Base-by-base conservation (phyloP, 805 yeast genomes). In the Ogataea polymorpha region DNA sequence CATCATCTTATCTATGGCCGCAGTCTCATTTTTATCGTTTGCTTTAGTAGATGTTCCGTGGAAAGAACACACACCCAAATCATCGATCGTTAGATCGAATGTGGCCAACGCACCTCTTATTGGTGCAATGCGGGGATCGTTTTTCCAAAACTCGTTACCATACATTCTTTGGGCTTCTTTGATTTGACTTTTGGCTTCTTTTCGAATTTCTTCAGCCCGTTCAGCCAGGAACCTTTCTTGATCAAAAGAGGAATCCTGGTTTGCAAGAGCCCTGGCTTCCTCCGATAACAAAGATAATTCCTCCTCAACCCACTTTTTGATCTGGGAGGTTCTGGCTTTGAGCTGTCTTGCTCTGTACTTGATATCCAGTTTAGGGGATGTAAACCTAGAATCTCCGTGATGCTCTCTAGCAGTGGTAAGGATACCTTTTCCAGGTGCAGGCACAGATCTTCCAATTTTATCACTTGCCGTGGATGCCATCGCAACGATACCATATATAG, bases 351-450 rank as follows among this genome's bases (percentile, higher is more conserved):
- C 75, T 72, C 99, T 86, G 81, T 93, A 93, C 65, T 84, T 82
- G 65, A 93, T 82, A 66, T 89, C 86, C 71, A 93, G 72, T 69
- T 86, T 71, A 47, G 91, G 83, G 43, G 93, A 71, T 55, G 83
- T 79, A 74, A 78, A 84, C 68, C 84, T 82, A 72, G 82, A 74
- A 56, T 74, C 77, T 55, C 89, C 86, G 55, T 83, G 91, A 61
- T 82, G 80, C 72, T 95, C 99, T 62, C 95, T 83, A 44, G 99
- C 99, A 62, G 96, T 88, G 47, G 99, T 93, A 75, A 93, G 77
- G 54, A 93, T 86, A 83, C 99, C 99, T 74, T 91, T 88, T 67
- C 99, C 99, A 70, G 99, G 99, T 62, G 99, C 99, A 53, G 99
- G 99, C 53, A 93, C 91, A 37, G 98, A 90, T 72, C 97, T 85